Base-by-base conservation (phyloP, 2,329 filamentous ascomycete genomes). In the Knufia petricola region DNA sequence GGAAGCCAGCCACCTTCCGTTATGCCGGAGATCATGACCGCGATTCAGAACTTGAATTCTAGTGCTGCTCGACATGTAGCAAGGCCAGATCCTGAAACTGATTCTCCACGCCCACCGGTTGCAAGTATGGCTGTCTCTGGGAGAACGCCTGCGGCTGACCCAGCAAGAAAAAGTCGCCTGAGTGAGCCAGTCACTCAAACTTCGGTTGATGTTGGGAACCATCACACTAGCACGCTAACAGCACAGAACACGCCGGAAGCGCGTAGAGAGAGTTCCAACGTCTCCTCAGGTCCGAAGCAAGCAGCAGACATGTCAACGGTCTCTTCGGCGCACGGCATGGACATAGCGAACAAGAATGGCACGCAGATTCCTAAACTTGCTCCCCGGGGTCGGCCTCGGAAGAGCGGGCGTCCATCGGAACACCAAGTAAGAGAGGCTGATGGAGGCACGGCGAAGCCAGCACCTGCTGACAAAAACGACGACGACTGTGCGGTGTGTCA, bases 11-110 rank as follows among this genome's bases (percentile, higher is more conserved):
- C 28, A 8, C 8, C 42, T 2, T 36, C 42, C 3, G 31, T 46
- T 12, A 34, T 46, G 42, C 42, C 42, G n/a, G 42, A 46, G 30
- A 17, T 46, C 30, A 46, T 46, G 42, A 30, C 42, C n/a, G 42
- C 42, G 8, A 36, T 46, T 21, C 15, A 37, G 28, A 36, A 36
- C 21, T 30, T 46, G 8, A 46, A 46, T 36, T 10, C 10, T n/a
- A 41, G 39, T 15, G 20, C 23, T 15, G 13, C 21, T n/a, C 39
- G 39, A 15, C 39, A 41, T 23, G n/a, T 21, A 23, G 39, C 19
- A 23, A 26, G 7, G 15, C 32, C 32, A 17, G 15, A n/a, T 4
- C 9, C n/a, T 8, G 12, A 12, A n/a, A 21, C 39, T 42, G 21
- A 19, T n/a, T 21, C 20, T 8, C 21, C 21, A 28, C 20, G 20